Conservation (phyloP, 2,329 filamentous ascomycete genomes). For the Phyllosticta citrichinensis region DNA sequence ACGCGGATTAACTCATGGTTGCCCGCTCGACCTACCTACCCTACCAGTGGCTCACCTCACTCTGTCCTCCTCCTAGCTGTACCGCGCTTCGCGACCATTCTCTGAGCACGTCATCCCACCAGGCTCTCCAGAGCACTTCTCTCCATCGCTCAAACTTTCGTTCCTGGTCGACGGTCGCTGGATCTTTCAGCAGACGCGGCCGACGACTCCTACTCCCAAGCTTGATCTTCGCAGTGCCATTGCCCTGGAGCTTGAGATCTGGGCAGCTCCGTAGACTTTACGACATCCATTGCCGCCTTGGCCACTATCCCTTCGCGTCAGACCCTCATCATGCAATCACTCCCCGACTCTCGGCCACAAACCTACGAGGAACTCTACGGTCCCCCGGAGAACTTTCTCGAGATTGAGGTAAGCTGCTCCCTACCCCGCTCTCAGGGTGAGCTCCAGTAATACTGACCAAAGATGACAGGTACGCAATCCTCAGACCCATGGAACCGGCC, state of each 20-base stretch:
- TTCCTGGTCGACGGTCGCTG: not conserved
- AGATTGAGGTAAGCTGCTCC: slow-evolving; percentile 67
- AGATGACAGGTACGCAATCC: slow-evolving; percentile 71
- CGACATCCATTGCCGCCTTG: not conserved
- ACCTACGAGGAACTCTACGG: slow-evolving; percentile 99
- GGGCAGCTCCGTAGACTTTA: not conserved
- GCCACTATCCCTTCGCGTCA: not conserved
- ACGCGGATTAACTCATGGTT: not conserved
- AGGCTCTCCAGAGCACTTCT: not conserved
- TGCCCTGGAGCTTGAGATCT: not conserved
- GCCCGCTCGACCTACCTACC: not conserved
- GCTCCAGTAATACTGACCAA: slow-evolving; percentile 14
- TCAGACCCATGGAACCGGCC: slow-evolving; percentile 85
- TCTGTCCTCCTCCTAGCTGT: not conserved
- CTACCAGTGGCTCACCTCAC: not conserved
- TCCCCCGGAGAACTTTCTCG: slow-evolving; percentile 94
- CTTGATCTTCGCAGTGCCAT: not conserved
- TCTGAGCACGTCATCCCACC: not conserved
- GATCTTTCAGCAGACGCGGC: not conserved
- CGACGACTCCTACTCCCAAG: not conserved
- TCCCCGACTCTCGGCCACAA: slow-evolving; percentile 68
- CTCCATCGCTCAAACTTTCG: not conserved
- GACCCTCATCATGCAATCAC: slow-evolving; percentile 45
- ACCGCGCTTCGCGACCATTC: not conserved
- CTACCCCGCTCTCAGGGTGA: not conserved